Evolutionary conservation across 2,329 filamentous ascomycete species (phyloP).

Genomic region (Cercospora sojina): DNA sequence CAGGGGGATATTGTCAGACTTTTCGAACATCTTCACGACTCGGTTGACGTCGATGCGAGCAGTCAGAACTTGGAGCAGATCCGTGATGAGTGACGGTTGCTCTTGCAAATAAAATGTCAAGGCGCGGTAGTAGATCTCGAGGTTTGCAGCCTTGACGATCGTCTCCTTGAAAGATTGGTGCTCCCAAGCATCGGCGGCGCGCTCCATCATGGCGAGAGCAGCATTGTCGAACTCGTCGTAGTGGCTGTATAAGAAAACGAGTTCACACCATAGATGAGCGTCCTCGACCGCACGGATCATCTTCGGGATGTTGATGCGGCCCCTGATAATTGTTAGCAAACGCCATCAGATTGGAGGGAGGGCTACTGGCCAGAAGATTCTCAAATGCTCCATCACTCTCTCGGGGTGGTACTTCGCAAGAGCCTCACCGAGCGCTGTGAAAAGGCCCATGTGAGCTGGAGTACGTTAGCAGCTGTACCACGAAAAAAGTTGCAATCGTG

Average conservation of each 20-base stretch:
- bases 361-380: constrained; percentile 72
- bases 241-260: constrained; percentile 97
- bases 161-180: constrained; percentile 99
- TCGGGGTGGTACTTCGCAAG: constrained; percentile 94
- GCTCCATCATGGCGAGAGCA: constrained; percentile 95
- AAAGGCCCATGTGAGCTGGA: constrained; percentile 90
- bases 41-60: constrained; percentile 95
- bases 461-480: constrained; percentile 9
- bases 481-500: not conserved
- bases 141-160: constrained; percentile 92
- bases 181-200: constrained; percentile 95
- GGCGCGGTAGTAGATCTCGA: constrained; percentile 98
- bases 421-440: constrained; percentile 88
- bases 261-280: constrained; percentile 92
- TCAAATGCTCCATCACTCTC: constrained; percentile 95
- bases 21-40: constrained; percentile 98
- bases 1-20: constrained; percentile 94
- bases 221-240: constrained; percentile 99
- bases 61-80: constrained; percentile 88
- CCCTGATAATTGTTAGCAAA: constrained; percentile 44
- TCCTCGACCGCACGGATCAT: constrained; percentile 92
- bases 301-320: constrained; percentile 95
- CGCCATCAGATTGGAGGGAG: not conserved
- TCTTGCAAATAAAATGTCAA: constrained; percentile 97
- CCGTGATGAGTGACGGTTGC: constrained; percentile 92